A percentile compares a stretch with the other conserved stretches of the same genome.
phyloP scores from a whole-genome alignment of 163 green algal genomes.

The Coccomyxa subellipsoidea region DNA sequence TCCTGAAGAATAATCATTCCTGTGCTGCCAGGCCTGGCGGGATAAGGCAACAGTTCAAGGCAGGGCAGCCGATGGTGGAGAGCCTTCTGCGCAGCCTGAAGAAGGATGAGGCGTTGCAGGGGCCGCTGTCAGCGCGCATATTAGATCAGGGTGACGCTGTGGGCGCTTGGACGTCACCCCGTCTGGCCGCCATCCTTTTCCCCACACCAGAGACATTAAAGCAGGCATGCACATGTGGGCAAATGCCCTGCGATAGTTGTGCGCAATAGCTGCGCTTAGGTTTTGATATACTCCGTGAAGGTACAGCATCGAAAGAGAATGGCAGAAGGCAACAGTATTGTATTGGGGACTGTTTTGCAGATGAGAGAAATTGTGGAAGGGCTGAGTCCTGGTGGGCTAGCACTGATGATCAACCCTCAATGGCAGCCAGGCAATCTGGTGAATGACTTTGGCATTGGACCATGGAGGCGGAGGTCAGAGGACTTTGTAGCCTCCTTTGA shows the following conservation, averaged over 20 bases:
- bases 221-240: slow-evolving; percentile 18
- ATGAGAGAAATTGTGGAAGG: slow-evolving; percentile 28
- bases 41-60: slow-evolving; percentile 84
- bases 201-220: slow-evolving; percentile 65
- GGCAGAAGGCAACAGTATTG: too few species aligned
- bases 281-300: too few species aligned
- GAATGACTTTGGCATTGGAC: slow-evolving; percentile 53
- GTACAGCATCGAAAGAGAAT: too few species aligned
- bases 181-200: slow-evolving; percentile 72
- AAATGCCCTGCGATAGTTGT: too few species aligned
- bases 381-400: slow-evolving; percentile 24
- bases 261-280: too few species aligned
- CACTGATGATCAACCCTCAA: slow-evolving; percentile 80
- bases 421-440: slow-evolving; percentile 59
- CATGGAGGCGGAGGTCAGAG: slow-evolving; percentile 31
- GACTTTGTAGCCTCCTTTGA: slow-evolving; percentile 45
- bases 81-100: slow-evolving; percentile 41
- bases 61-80: slow-evolving; percentile 71
- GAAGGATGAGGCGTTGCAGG: slow-evolving; percentile 34
- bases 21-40: slow-evolving; percentile 62
- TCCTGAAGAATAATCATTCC: too few species aligned
- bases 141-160: slow-evolving; percentile 69
- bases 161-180: slow-evolving; percentile 51
- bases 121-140: slow-evolving; percentile 59
- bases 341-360: neutral